Evolutionary conservation across 805 yeast species (phyloP), one percentile per base, ranked within the genome.

Genomic region (Saccharomycopsis synnaedendra): DNA sequence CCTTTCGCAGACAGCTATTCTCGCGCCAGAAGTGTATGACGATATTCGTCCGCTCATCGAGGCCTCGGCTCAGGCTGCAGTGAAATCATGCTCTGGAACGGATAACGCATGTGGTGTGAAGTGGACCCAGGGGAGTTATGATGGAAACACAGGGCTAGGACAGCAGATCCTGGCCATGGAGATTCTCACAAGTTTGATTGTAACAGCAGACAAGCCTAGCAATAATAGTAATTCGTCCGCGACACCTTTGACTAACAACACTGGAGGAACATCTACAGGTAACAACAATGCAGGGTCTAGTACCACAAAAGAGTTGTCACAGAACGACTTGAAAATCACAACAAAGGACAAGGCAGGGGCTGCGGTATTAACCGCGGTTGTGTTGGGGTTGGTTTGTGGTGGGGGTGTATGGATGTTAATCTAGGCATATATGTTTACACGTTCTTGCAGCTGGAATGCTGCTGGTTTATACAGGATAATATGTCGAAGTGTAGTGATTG

Each of bases 261-360:
- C 60, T 33, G 83, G 83, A 54, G 83, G 83, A 43, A 56, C 76
- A 3, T 75, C 82, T 1, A 60, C 58, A 0, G 82, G 85, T 53
- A 68, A 78, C 53, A 72, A 75, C 52, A 55, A 74, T 2, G 63
- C 62, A 1, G 64, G 70, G 11, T 54, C 66, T 4, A 61, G 66
- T 33, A 71, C 39, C 57, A 50, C 56, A 55, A 55, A 57, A 57
- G 45, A 51, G 57, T 38, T 11, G 33, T 39, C 55, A 5, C 55
- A 52, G 32, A 71, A 75, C 55, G 60, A 58, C 41, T 61, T 81
- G 43, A 65, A 61, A 0, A 76, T 88, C 40, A 67, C 77, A 0
- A 62, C 68, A 0, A 78, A 75, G 51, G 96, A 86, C 59, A 75
- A 72, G 57, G 96, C 87, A 1, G 97, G 97, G 44, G 96, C 97